phyloP scores from a whole-genome alignment of 768 basidiomycete species.

The Xerocomellus amylosporus region DNA sequence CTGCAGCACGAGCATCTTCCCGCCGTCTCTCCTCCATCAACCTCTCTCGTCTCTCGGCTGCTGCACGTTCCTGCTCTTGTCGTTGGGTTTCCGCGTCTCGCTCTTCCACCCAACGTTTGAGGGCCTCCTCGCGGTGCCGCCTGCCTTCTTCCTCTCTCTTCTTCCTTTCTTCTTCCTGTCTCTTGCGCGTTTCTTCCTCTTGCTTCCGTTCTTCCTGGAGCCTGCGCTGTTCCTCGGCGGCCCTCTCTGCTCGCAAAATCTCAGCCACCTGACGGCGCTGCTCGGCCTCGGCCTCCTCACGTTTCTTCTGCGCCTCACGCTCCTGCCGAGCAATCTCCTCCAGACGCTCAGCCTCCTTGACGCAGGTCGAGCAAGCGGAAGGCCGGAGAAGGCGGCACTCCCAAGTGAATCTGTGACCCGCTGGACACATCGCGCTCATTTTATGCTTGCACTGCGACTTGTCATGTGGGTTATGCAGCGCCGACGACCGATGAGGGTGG shows the following conservation, averaged over 20 bases:
- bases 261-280: constrained; percentile 40
- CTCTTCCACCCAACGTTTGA: no score
- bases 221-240: not conserved
- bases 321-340: constrained; percentile 39
- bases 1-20: no score
- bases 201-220: constrained; percentile 13
- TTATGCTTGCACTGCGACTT: constrained; percentile 41
- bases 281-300: constrained; percentile 41
- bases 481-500: constrained; percentile 50
- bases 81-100: not conserved
- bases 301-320: constrained; percentile 37
- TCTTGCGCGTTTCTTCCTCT: not conserved
- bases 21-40: not conserved
- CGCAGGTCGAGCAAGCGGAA: constrained; percentile 43
- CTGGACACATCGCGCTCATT: constrained; percentile 37
- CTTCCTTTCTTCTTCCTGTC: not conserved
- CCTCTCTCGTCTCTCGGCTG: not conserved
- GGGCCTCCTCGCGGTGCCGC: no score
- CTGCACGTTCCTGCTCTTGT: constrained; percentile 1
- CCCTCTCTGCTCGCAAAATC: constrained; percentile 29
- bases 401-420: constrained; percentile 36
- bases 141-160: not conserved
- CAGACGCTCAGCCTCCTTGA: constrained; percentile 36
- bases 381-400: constrained; percentile 41
- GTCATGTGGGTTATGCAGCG: constrained; percentile 7